Evolutionary conservation across 2,329 filamentous ascomycete species (phyloP).

Genomic region (Clarireedia hainanense): DNA sequence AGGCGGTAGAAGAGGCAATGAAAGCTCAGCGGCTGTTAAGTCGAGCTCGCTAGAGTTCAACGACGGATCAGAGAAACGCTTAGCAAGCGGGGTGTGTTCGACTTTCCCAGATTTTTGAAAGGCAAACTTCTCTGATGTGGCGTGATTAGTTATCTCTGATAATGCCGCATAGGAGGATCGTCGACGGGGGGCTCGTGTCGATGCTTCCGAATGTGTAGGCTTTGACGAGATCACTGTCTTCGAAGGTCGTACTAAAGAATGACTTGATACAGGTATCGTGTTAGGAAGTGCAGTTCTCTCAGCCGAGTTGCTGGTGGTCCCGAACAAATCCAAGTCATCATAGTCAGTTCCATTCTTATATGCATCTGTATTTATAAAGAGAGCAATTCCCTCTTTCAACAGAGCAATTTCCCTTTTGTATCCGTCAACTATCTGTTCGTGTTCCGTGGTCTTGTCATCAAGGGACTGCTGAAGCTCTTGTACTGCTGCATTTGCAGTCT

Average conservation of each 20-base stretch:
- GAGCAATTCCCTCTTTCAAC: slow-evolving; percentile 7
- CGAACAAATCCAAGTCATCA: background rate
- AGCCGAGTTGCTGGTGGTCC: background rate
- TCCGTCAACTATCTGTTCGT: slow-evolving; percentile 16
- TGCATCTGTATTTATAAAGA: background rate
- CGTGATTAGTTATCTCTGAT: slow-evolving; percentile 24
- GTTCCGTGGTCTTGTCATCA: slow-evolving; percentile 14
- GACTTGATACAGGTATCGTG: slow-evolving; percentile 15
- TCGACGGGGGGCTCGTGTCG: slow-evolving; percentile 5
- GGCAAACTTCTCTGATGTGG: slow-evolving; percentile 17
- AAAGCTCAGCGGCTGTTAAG: slow-evolving; percentile 14
- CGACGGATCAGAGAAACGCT: slow-evolving; percentile 16
- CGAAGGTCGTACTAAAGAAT: slow-evolving; percentile 16
- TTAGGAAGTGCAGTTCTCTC: slow-evolving; percentile 15
- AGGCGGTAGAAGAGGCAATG: slow-evolving; percentile 11
- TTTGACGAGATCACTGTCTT: slow-evolving; percentile 13
- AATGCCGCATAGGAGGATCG: slow-evolving; percentile 18
- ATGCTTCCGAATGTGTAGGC: slow-evolving; percentile 10
- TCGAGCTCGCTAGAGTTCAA: slow-evolving; percentile 14
- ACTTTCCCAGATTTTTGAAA: slow-evolving; percentile 18
- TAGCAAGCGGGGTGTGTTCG: slow-evolving; percentile 19
- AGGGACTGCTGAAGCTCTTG: slow-evolving; percentile 16
- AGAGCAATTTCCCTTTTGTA: slow-evolving; percentile 16
- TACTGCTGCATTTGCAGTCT: slow-evolving; percentile 21
- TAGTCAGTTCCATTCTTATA: background rate